Evolutionary conservation across 225 moss, liverwort and hornwort species (phyloP).

Genomic region (Physcomitrium patens): DNA sequence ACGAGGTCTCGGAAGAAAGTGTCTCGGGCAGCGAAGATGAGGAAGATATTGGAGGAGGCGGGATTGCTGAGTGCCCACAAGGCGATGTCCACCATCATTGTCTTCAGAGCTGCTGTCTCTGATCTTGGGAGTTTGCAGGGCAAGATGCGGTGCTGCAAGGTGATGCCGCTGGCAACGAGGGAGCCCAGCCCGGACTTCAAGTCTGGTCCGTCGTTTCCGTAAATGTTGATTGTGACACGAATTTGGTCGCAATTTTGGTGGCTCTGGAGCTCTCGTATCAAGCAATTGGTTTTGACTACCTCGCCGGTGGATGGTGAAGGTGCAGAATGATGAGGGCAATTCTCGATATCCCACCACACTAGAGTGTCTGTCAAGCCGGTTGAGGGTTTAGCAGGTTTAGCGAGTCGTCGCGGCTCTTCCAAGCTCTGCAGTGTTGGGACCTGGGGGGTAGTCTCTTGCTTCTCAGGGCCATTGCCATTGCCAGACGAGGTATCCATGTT

Average conservation of each 20-base stretch:
- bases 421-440: slow-evolving; percentile 27
- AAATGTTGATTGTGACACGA: slow-evolving; percentile 35
- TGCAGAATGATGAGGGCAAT: slow-evolving; percentile 24
- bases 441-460: neutral
- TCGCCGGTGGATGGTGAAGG: neutral
- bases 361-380: slow-evolving; percentile 13
- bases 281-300: neutral
- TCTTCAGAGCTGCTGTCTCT: slow-evolving; percentile 32
- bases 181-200: slow-evolving; percentile 27
- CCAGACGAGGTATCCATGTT: slow-evolving; percentile 17
- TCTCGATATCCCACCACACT: slow-evolving; percentile 48
- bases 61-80: slow-evolving; percentile 39
- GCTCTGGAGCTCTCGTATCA: slow-evolving; percentile 30
- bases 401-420: slow-evolving; percentile 31
- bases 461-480: neutral
- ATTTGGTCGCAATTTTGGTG: neutral
- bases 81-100: slow-evolving; percentile 44
- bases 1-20: slow-evolving; percentile 31
- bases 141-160: slow-evolving; percentile 41
- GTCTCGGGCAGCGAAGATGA: slow-evolving; percentile 34
- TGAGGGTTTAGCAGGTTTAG: neutral
- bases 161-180: slow-evolving; percentile 33
- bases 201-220: slow-evolving; percentile 32
- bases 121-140: slow-evolving; percentile 40
- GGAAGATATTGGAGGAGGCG: slow-evolving; percentile 31